These are phyloP conservation scores for Suillus paluster DNA, from an alignment of 768 basidiomycete species.

Conservation along the genomic window DNA sequence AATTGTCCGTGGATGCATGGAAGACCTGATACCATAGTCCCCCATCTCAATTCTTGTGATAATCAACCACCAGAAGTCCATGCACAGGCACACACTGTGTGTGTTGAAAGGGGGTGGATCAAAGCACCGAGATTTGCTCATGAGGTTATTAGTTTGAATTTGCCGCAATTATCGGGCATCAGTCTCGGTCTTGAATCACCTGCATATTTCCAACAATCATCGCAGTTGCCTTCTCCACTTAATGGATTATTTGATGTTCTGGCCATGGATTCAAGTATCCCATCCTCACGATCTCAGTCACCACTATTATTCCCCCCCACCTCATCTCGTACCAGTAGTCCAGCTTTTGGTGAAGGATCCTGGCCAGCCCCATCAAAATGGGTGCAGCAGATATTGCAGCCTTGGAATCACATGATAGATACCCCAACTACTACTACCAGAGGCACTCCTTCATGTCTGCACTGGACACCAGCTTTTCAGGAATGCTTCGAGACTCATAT, in stretches of 20 bases:
- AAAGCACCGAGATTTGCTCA: no score
- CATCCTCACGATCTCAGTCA: background rate
- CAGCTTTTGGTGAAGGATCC: background rate
- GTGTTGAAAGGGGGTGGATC: no score
- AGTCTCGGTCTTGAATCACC: no score
- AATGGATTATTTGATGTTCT: background rate
- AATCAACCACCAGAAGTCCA: constrained; percentile 1
- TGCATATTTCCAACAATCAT: background rate
- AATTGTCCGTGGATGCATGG: constrained; percentile 6
- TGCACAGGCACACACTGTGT: no score
- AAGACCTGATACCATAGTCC: background rate
- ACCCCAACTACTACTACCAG: background rate
- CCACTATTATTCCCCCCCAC: background rate
- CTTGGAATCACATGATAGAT: background rate
- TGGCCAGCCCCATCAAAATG: background rate
- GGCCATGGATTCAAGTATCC: background rate
- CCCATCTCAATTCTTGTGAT: constrained; percentile 6
- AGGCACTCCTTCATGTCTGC: background rate
- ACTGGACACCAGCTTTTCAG: constrained; percentile 5
- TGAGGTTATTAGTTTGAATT: no score
- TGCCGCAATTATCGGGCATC: no score
- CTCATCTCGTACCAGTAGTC: background rate
- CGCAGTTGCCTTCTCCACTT: background rate
- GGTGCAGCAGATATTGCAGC: background rate
- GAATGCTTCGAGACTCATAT: constrained; percentile 13